Percentiles rank a stretch among this genome's conserved stretches.
Evolutionary conservation across 2,329 filamentous ascomycete species (phyloP).

Genomic region (Aspergillus fumigatus): DNA sequence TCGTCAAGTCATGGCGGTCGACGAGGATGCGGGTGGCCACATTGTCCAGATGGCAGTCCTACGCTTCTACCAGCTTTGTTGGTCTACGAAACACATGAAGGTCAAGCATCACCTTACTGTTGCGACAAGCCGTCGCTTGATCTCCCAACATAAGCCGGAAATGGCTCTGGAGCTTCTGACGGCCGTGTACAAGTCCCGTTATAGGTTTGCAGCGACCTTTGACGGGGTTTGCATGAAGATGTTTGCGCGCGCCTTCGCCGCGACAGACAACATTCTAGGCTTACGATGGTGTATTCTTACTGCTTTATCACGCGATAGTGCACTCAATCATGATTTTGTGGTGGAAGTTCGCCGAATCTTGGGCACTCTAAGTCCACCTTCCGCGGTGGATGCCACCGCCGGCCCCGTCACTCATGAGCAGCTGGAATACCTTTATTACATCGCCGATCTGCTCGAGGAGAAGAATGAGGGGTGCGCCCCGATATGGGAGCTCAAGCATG

Average conservation of each 20-base stretch:
- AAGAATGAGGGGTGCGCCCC: slow-evolving; percentile 20
- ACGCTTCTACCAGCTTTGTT: slow-evolving; percentile 37
- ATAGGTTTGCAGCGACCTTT: slow-evolving; percentile 28
- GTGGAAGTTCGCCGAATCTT: slow-evolving; percentile 30
- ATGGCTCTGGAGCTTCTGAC: slow-evolving; percentile 31
- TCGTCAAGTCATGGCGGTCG: slow-evolving; percentile 28
- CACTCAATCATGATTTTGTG: slow-evolving; percentile 28
- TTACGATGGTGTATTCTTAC: slow-evolving; percentile 40
- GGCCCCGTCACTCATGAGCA: slow-evolving; percentile 5
- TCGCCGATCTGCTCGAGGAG: slow-evolving; percentile 18
- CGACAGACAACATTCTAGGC: slow-evolving; percentile 27
- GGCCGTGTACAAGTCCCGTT: slow-evolving; percentile 35
- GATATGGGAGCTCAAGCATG: slow-evolving; percentile 10
- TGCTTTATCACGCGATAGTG: slow-evolving; percentile 30
- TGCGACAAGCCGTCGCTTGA: slow-evolving; percentile 25
- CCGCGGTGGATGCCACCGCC: not conserved
- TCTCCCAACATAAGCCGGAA: slow-evolving; percentile 20
- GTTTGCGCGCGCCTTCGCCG: slow-evolving; percentile 32
- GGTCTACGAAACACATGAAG: slow-evolving; percentile 24
- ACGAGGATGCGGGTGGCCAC: slow-evolving; percentile 18
- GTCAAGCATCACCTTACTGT: slow-evolving; percentile 36
- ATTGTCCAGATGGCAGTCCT: slow-evolving; percentile 34
- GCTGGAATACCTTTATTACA: slow-evolving; percentile 17
- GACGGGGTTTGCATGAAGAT: slow-evolving; percentile 37
- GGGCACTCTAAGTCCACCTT: slow-evolving; percentile 10